Percentiles rank a stretch among this genome's conserved stretches.
phyloP scores from a whole-genome alignment of 805 yeast species.

The Blastobotrys parvus region DNA sequence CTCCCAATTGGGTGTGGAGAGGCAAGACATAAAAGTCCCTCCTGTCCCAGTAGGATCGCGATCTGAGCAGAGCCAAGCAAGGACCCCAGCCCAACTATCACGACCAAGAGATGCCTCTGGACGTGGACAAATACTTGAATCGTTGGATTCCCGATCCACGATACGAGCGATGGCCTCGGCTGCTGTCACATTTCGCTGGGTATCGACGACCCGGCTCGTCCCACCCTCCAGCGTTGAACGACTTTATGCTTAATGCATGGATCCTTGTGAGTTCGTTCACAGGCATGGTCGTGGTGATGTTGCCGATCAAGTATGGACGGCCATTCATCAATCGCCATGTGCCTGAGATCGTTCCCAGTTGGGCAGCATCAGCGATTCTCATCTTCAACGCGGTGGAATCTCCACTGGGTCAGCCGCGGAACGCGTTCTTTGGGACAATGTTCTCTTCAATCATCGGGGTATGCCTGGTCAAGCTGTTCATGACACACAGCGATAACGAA shows the following conservation, averaged over 20 bases:
- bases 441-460: slow-evolving; percentile 46
- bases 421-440: slow-evolving; percentile 49
- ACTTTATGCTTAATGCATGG: slow-evolving; percentile 1
- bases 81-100: too few species aligned
- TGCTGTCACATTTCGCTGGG: slow-evolving; percentile 17
- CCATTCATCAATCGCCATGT: slow-evolving; percentile 18
- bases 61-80: too few species aligned
- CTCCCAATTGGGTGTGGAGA: too few species aligned
- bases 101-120: too few species aligned
- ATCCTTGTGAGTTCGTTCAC: slow-evolving; percentile 15
- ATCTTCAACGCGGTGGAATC: slow-evolving; percentile 46
- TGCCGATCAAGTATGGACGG: slow-evolving; percentile 20
- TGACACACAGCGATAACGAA: slow-evolving; percentile 35
- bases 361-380: slow-evolving; percentile 56
- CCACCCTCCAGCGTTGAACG: not conserved
- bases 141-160: slow-evolving; percentile 11
- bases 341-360: slow-evolving; percentile 25
- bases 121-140: slow-evolving; percentile 14
- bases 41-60: too few species aligned
- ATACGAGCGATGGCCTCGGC: slow-evolving; percentile 13
- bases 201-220: slow-evolving; percentile 6
- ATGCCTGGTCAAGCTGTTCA: slow-evolving; percentile 46
- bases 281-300: slow-evolving; percentile 21
- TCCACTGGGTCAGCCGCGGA: slow-evolving; percentile 61
- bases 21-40: too few species aligned